Evolutionary conservation across 805 yeast species (phyloP), one percentile per base, ranked within the genome.

Genomic region (Pichia eremophila): DNA sequence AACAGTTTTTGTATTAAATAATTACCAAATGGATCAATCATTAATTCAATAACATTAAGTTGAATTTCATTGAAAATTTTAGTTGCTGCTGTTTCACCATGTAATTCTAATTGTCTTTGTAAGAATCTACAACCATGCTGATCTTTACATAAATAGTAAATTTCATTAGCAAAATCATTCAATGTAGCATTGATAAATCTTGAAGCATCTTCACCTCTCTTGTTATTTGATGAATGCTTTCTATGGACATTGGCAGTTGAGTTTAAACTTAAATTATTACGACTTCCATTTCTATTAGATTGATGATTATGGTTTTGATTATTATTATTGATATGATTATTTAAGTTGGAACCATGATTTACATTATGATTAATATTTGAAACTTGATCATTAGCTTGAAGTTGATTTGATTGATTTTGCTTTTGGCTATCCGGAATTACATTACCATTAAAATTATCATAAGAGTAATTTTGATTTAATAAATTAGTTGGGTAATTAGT

Each of bases 21-120:
- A 64, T 93, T 93, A n/a, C 99, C 99, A 69, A 93, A 93, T 7
- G 98, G 96, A 64, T 90, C 96, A 31, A 77, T 77, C 98, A 93
- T 91, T 53, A 93, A 72, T 62, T 88, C 95, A 46, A 86, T 83
- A 48, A 88, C 82, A 56, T 86, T 83, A 36, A 75, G 69, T 54
- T 79, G 77, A 40, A 88, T 85, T 63, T 93, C 96, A 48, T 79
- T 78, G 66, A 88, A 90, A 43, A 93, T 86, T 60, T 80, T 69
- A 31, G 83, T 75, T 9, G 90, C 83, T 14, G 85, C 86, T 43
- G 72, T 68, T n/a, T 70, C 65, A 32, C 75, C 78, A 11, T 77
- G 75, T 41, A 73, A 63, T 56, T 88, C 95, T 54, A 93, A 72
- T 62, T 89, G 95, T 53, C 84, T 79, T 66, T 91, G 99, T 53